Base-by-base conservation (phyloP, 345 rosid genomes). In the Lepidium didymum region DNA sequence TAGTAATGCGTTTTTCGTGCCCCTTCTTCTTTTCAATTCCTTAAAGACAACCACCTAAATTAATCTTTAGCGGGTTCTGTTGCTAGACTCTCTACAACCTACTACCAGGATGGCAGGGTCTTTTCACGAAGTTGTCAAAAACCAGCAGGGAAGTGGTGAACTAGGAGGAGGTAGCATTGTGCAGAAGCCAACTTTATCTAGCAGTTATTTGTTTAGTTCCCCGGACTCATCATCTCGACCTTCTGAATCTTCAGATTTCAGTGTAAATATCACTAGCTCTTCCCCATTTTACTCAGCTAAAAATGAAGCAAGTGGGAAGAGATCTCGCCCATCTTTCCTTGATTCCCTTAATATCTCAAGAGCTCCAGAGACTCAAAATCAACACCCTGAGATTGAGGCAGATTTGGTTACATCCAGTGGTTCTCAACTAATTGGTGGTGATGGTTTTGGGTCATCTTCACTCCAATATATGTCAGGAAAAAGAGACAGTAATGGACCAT, bases 321-420 rank as follows among this genome's bases (percentile, higher is more conserved):
- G 83, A 82, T 80, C 84, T 59, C 89, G 96, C 40, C 90, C 96
- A 29, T 95, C 99, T 49, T 89, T 91, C 77, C 90, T 91, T 56
- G 98, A 91, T 83, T 83, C 96, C 61, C 83, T 95, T 54, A 85
- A 87, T 42, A 77, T 83, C 56, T 38, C 86, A 10, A 85, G 84
- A 79, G 75, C 91, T 68, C 73, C 81, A 8, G 87, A 74, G 59
- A 66, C 79, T 72, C 74, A 57, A 64, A 67, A 67, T 70, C 84
- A 67, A 74, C 86, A 13, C 21, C 34, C 72, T 62, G 82, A 80
- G 69, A 65, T 75, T 52, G 68, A 68, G 37, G 72, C 68, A 52
- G 79, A 70, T 37, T 58, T 81, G 19, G 65, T 62, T 62, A 53
- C 76, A 52, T 50, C 81, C 27, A 77, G 66, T 57, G 72, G 67